A percentile compares a stretch with the other conserved stretches of the same genome.
These are phyloP conservation scores for Stellera chamaejasme DNA, from an alignment of 345 rosid genomes.

Conservation along the genomic window DNA sequence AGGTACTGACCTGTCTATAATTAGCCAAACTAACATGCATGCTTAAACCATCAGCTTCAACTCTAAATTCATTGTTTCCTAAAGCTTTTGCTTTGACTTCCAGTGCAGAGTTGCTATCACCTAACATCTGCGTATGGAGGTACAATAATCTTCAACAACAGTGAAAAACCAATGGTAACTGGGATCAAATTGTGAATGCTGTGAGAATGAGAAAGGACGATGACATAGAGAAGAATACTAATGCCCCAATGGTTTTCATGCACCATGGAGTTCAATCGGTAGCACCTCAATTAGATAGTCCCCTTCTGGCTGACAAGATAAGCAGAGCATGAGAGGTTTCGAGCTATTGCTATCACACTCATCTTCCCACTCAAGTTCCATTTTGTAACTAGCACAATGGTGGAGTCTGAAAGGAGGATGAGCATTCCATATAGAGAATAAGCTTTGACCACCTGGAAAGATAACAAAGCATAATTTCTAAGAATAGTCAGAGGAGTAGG, in stretches of 20 bases:
- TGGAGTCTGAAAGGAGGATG: constrained; percentile 80
- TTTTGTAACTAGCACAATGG: constrained; percentile 42
- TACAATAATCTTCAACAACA: constrained; percentile 6
- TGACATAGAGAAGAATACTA: constrained; percentile 2
- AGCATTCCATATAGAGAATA: constrained; percentile 57
- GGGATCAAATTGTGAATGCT: neutral
- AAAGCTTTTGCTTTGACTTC: constrained; percentile 45
- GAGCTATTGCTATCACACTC: constrained; percentile 41
- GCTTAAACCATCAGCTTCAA: constrained; percentile 55
- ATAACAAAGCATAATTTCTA: constrained; percentile 15
- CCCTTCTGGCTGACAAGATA: constrained; percentile 51
- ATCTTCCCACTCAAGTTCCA: constrained; percentile 74
- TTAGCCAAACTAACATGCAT: constrained; percentile 46
- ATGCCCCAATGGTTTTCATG: constrained; percentile 7
- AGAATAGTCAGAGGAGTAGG: constrained; percentile 9
- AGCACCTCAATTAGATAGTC: constrained; percentile 60
- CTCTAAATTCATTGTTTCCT: constrained; percentile 42
- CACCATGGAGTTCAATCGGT: constrained; percentile 4
- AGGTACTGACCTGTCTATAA: constrained; percentile 49
- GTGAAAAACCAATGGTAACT: constrained; percentile 3
- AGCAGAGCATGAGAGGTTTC: constrained; percentile 29
- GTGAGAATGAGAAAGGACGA: constrained; percentile 4
- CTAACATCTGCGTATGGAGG: constrained; percentile 38
- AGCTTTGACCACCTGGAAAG: constrained; percentile 39
- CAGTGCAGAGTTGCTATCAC: constrained; percentile 24